Evolutionary conservation across 805 yeast species (phyloP).

Genomic region (Debaryomyces hansenii): DNA sequence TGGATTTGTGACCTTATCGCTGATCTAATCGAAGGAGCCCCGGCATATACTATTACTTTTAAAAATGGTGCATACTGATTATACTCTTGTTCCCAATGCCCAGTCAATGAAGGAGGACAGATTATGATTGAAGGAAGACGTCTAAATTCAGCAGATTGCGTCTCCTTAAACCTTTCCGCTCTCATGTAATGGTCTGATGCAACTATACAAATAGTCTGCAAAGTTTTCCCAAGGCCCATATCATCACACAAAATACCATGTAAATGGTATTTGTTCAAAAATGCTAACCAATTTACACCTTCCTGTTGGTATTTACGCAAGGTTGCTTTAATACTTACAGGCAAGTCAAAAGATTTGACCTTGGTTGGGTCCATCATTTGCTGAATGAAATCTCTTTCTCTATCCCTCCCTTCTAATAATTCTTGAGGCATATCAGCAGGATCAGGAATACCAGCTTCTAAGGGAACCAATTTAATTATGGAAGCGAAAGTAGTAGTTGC

Average conservation of each 20-base stretch:
- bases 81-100: constrained; percentile 98
- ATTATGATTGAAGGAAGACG: constrained; percentile 81
- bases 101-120: constrained; percentile 97
- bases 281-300: constrained; percentile 97
- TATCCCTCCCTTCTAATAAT: constrained; percentile 82
- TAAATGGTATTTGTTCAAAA: constrained; percentile 87
- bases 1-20: constrained; percentile 52
- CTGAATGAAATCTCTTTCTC: constrained; percentile 89
- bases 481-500: constrained; percentile 97
- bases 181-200: constrained; percentile 93
- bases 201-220: constrained; percentile 95
- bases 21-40: constrained; percentile 77
- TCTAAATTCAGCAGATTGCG: constrained; percentile 64
- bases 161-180: constrained; percentile 61
- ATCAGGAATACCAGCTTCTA: constrained; percentile 96
- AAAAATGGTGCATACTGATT: constrained; percentile 86
- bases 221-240: constrained; percentile 98
- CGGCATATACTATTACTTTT: constrained; percentile 83
- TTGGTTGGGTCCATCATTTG: constrained; percentile 98
- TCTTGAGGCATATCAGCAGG: constrained; percentile 88
- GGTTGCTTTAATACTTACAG: constrained; percentile 90
- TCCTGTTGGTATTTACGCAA: constrained; percentile 95
- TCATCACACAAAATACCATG: constrained; percentile 99
- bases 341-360: constrained; percentile 82
- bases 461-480: constrained; percentile 89